Conservation (phyloP, 148 eudicot species). For the Fallopia convolvulus region DNA sequence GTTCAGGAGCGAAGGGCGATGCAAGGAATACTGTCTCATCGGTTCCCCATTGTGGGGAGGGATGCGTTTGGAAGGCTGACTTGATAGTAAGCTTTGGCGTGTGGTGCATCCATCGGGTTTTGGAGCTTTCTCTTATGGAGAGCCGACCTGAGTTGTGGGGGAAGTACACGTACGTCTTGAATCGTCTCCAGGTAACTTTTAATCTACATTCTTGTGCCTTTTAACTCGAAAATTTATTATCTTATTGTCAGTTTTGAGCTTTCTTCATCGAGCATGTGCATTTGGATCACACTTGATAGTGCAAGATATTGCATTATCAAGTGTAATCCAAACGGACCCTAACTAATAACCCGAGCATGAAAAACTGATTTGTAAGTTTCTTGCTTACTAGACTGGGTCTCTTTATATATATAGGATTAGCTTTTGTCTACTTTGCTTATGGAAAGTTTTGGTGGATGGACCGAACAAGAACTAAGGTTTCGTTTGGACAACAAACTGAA, state of each 20-base stretch:
- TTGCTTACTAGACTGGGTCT: too few species aligned
- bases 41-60: slow-evolving; percentile 87
- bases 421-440: neutral
- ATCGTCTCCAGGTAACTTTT: slow-evolving; percentile 87
- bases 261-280: neutral
- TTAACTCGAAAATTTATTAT: neutral
- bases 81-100: slow-evolving; percentile 83
- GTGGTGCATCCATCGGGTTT: slow-evolving; percentile 84
- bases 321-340: neutral
- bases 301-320: too few species aligned
- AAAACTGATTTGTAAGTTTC: too few species aligned
- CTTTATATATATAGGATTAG: neutral
- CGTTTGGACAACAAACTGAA: too few species aligned
- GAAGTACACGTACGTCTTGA: slow-evolving; percentile 86
- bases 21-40: slow-evolving; percentile 41
- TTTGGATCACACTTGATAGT: too few species aligned
- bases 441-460: neutral
- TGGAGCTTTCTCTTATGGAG: slow-evolving; percentile 95
- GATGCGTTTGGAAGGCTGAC: slow-evolving; percentile 76
- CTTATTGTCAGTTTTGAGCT: neutral
- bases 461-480: neutral
- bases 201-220: neutral
- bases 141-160: slow-evolving; percentile 99
- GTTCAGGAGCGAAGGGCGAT: slow-evolving; percentile 24
- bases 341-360: neutral